phyloP scores from a whole-genome alignment of 352 stramenopile species.

The Thalassiosira pacifica region DNA sequence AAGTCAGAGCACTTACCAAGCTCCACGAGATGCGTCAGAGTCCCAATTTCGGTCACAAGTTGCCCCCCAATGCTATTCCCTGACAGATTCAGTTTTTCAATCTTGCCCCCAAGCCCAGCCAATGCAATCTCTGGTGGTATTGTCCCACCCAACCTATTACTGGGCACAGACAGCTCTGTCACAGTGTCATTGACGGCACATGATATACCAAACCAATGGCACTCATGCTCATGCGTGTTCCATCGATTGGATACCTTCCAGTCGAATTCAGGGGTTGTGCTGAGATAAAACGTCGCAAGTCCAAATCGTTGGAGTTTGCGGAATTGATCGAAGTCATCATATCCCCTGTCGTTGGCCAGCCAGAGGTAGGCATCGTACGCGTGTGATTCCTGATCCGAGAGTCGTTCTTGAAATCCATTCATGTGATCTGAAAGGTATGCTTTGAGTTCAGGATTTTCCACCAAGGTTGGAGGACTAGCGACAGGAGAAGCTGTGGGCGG shows the following conservation, averaged over 20 bases:
- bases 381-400: constrained; percentile 33
- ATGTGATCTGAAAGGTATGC: constrained; percentile 44
- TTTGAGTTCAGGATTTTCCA: constrained; percentile 49
- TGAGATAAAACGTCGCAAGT: constrained; percentile 53
- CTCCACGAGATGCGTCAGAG: constrained; percentile 44
- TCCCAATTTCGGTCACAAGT: constrained; percentile 51
- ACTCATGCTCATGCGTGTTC: constrained; percentile 53
- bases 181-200: constrained; percentile 56
- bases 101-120: constrained; percentile 48
- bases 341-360: constrained; percentile 41
- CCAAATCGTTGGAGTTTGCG: constrained; percentile 61
- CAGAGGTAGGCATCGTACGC: constrained; percentile 60
- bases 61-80: constrained; percentile 56
- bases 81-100: constrained; percentile 51
- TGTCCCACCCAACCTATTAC: constrained; percentile 59
- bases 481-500: constrained; percentile 25
- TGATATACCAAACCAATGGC: constrained; percentile 58
- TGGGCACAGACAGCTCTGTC: constrained; percentile 50
- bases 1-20: constrained; percentile 48
- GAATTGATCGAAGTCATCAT: constrained; percentile 39
- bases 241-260: constrained; percentile 59
- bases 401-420: constrained; percentile 41
- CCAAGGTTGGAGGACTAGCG: background rate
- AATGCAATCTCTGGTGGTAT: constrained; percentile 58
- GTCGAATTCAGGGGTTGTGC: constrained; percentile 37